phyloP scores from a whole-genome alignment of 2,329 filamentous ascomycete species.

The Colletotrichum orbiculare region DNA sequence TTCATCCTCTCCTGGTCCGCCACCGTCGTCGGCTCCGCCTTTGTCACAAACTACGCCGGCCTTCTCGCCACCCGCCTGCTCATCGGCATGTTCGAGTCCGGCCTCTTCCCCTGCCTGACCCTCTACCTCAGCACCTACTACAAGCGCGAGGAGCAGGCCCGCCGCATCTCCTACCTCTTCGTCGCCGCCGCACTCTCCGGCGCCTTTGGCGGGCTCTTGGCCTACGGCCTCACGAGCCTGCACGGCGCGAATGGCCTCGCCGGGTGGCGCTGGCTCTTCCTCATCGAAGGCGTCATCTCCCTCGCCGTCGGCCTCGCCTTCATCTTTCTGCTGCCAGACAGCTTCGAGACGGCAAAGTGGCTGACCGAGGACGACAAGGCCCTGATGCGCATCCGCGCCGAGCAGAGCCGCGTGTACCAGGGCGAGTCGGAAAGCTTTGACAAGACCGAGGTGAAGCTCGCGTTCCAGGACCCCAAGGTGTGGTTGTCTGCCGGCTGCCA shows the following conservation, averaged over 20 bases:
- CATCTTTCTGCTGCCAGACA: constrained; percentile 47
- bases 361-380: constrained; percentile 58
- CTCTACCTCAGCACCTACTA: constrained; percentile 50
- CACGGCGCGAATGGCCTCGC: constrained; percentile 50
- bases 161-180: constrained; percentile 56
- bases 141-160: constrained; percentile 44
- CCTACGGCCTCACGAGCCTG: constrained; percentile 56
- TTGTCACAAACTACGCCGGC: constrained; percentile 53
- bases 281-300: constrained; percentile 61
- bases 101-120: constrained; percentile 61
- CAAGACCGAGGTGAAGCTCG: constrained; percentile 60
- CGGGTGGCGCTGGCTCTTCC: constrained; percentile 63
- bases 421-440: constrained; percentile 60
- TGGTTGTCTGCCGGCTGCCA: constrained; percentile 60
- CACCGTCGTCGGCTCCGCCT: constrained; percentile 59
- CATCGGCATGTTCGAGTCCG: constrained; percentile 59
- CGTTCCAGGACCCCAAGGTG: constrained; percentile 62
- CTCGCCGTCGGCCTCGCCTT: constrained; percentile 58
- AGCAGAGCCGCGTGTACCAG: constrained; percentile 55
- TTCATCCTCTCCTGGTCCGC: constrained; percentile 56
- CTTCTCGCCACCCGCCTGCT: constrained; percentile 58
- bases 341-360: constrained; percentile 59
- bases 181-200: constrained; percentile 55
- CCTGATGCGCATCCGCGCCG: constrained; percentile 60
- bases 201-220: constrained; percentile 53